Base-by-base conservation (phyloP, 805 yeast species). In the Yueomyces sinensis region DNA sequence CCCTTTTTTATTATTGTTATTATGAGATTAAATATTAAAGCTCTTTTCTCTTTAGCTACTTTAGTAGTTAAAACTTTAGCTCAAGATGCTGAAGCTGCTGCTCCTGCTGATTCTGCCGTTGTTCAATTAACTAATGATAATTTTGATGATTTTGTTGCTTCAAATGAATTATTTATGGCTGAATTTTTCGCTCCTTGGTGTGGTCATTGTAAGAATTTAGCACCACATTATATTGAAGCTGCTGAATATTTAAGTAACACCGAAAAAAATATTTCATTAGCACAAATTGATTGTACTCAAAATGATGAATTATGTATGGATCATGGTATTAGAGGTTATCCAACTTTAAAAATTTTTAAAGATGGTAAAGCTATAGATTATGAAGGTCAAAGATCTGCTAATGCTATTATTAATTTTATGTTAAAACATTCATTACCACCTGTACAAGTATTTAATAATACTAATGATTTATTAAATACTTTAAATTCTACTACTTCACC, bases 171-270 rank as follows among this genome's bases (percentile, higher is more conserved):
- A 45, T 93, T 83, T 17, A 62, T 83, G 41, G 80, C 89, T 16
- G 94, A 83, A 61, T 83, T 83, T 61, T 83, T 78, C 57, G 94
- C 94, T 14, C 94, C 96, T 56, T 89, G 97, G 96, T 87, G 96
- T 68, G 95, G 95, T 14, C 91, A 87, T 64, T 87, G 96, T 70
- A 84, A 87, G 66, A 71, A 70, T 33, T 63, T 83, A 44, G 94
- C 84, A 11, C 95, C 95, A 25, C 78, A 83, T 58, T 82, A 69
- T 46, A 65, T 74, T 35, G 59, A 70, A 46, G 94, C 94, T 34
- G 94, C 94, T 33, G 74, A 76, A 45, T 46, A 51, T 15, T 66
- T 82, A 52, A 66, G 65, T 32, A 20, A 11, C 11, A n/a, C n/a
- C n/a, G 71, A 65, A 34, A 72, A 80, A 41, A 63, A 71, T 36